phyloP scores from a whole-genome alignment of 2,329 filamentous ascomycete genomes.

The Penicillium fuscoglaucum region DNA sequence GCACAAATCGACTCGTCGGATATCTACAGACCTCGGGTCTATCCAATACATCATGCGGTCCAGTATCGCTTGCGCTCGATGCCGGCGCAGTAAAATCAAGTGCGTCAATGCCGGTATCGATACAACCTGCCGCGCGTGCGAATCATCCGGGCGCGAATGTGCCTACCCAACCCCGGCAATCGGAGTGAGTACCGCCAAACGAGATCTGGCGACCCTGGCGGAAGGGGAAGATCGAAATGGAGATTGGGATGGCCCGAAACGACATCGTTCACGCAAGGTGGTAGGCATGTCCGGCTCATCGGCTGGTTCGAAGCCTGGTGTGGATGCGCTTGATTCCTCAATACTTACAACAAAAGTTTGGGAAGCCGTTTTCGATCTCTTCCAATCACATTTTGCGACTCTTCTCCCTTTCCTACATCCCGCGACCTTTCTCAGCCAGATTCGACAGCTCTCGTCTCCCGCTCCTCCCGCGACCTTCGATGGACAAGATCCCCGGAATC shows the following conservation, averaged over 20 bases:
- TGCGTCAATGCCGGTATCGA: conserved; percentile 76
- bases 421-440: conserved; percentile 54
- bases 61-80: conserved; percentile 74
- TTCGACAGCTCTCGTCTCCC: conserved; percentile 40
- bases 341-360: conserved; percentile 57
- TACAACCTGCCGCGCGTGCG: conserved; percentile 72
- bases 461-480: conserved; percentile 17
- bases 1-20: conserved; percentile 5
- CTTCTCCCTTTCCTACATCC: conserved; percentile 59
- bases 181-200: conserved; percentile 39
- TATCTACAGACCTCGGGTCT: conserved; percentile 17
- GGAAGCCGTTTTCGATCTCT: conserved; percentile 59
- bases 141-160: conserved; percentile 70
- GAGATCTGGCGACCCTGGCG: conserved; percentile 37
- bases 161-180: conserved; percentile 60
- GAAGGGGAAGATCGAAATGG: conserved; percentile 44
- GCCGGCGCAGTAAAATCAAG: conserved; percentile 80
- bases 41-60: conserved; percentile 60
- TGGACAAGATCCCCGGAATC: conserved; percentile 33
- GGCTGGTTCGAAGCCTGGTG: conserved; percentile 35
- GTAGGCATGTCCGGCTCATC: conserved; percentile 32
- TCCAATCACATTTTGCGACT: conserved; percentile 58
- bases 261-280: conserved; percentile 42
- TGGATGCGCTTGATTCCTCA: conserved; percentile 52
- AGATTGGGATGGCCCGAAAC: conserved; percentile 46